Percentiles rank a stretch among this genome's conserved stretches.
These are phyloP conservation scores for Cercophora sp. DNA, from an alignment of 495 filamentous ascomycete species.

Conservation along the genomic window DNA sequence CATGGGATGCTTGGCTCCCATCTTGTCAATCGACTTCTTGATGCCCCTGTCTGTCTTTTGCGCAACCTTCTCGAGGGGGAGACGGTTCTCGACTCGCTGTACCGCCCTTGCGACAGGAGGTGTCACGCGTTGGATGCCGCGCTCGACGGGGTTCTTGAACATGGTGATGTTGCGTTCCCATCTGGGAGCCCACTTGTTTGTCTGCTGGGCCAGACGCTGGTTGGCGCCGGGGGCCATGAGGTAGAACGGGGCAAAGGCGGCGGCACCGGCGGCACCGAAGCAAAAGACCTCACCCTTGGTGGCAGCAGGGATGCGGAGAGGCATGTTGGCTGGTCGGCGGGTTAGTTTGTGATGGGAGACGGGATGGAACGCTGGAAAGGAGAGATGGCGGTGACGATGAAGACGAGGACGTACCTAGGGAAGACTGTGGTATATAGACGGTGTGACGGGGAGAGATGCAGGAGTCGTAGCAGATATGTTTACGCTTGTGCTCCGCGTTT, in stretches of 20 bases:
- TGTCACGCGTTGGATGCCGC: constrained; percentile 37
- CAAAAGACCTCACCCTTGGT: constrained; percentile 35
- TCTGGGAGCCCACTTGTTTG: constrained; percentile 44
- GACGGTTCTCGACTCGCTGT: constrained; percentile 33
- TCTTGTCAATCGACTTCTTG: constrained; percentile 34
- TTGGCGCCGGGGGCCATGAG: constrained; percentile 44
- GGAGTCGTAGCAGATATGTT: too few species aligned
- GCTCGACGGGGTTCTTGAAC: constrained; percentile 40
- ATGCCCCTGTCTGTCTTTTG: constrained; percentile 37
- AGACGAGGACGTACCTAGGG: background rate
- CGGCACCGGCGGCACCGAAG: constrained; percentile 41
- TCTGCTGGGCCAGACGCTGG: constrained; percentile 40
- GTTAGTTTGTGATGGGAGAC: constrained; percentile 4
- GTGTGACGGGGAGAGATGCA: too few species aligned
- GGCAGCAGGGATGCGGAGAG: constrained; percentile 43
- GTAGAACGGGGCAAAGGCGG: constrained; percentile 45
- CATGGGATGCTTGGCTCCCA: too few species aligned
- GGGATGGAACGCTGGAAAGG: background rate
- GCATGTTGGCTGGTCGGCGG: constrained; percentile 45
- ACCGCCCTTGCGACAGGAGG: constrained; percentile 40
- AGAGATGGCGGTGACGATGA: background rate
- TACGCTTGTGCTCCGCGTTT: too few species aligned
- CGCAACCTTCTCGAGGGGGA: constrained; percentile 45
- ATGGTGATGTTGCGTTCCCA: constrained; percentile 49
- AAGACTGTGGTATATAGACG: background rate